Evolutionary conservation across 176 grass and related monocot species (phyloP), one percentile per base, ranked within the genome.

Genomic region (Avena eriantha): DNA sequence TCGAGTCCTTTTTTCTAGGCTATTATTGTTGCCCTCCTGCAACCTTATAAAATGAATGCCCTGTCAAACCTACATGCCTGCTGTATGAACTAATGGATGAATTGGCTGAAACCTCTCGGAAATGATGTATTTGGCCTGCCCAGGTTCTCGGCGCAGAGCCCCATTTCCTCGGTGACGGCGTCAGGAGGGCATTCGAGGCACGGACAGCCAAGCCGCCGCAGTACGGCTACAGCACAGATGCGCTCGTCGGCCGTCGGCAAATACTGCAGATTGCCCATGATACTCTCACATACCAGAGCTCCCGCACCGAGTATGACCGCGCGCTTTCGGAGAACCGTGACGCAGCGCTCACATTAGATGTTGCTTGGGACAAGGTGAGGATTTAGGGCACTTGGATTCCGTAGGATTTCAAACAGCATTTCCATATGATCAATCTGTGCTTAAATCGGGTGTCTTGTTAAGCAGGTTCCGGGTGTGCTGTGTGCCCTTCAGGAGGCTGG

Each of bases 401-500:
- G 4, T 36, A 56, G 13, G 17, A 47, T 73, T 60, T 84, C 46
- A 31, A 57, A 84, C 43, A 51, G 2, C 19, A 54, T 16, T 76
- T n/a, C n/a, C n/a, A 29, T 77, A 29, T 21, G 21, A 57, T 19
- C 71, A 24, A 10, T 71, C 56, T 9, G 45, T 73, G 26, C 57
- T 65, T 85, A 35, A 46, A 26, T 48, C 69, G 70, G 5, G 3
- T 41, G 18, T 4, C 60, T 92, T 87, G 59, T 15, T 16, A 66
- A 89, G 39, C 87, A 98, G 96, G 82, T 98, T 82, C 87, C 97
- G 3, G 92, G 97, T 47, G 94, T 93, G 59, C 68, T 98, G 2
- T 98, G 94, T 69, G 87, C 82, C 31, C 82, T 98, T 86, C 97
- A 96, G 86, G 97, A 98, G 79, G 84, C 88, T 60, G 97, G 94